Base-by-base conservation (phyloP, 75 land plant genomes). In the Cunninghamia lanceolata region DNA sequence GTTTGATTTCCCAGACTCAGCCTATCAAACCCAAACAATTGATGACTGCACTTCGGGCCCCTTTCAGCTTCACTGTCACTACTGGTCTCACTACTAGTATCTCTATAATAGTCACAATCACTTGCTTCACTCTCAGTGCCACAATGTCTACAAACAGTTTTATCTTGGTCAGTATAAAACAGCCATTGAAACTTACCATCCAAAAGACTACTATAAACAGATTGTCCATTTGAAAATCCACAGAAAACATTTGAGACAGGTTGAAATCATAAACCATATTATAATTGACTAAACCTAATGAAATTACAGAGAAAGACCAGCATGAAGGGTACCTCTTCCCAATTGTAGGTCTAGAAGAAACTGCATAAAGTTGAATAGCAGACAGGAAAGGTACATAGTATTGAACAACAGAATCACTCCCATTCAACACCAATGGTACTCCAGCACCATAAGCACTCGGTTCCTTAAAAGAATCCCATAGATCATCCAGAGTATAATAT, bases 391-490 rank as follows among this genome's bases (percentile, higher is more conserved):
- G 96, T 40, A 95, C 96, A 71, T 95, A 95, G 84, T 95, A 95
- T 87, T 95, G 96, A 40, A 93, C 91, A 13, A 94, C 94, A 66
- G 40, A 82, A 83, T 95, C 96, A 53, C 87, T 86, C n/a, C 90
- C 93, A 84, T 93, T 91, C 87, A 95, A 84, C 38, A 91, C 54
- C 74, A 95, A 53, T 40, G 95, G 95, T 83, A 95, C 95, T 63
- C 95, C 96, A 38, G 94, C 96, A 43, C 96, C 96, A 85, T 95
- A 95, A 14, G 93, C 98, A 85, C 98, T 96, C 93, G 96, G 93
- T 86, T 96, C 98, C 84, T 92, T 91, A 85, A 96, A 96, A 35
- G 92, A 92, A 54, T 89, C 93, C 96, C 98, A 96, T 42, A 96
- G 74, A 82, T 96, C 96, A 30, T 92, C 91, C 50, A 96, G 89